A percentile compares a stretch with the other conserved stretches of the same genome.
These are phyloP conservation scores for Globisporangium okanoganense DNA, from an alignment of 352 stramenopile genomes.

Conservation along the genomic window DNA sequence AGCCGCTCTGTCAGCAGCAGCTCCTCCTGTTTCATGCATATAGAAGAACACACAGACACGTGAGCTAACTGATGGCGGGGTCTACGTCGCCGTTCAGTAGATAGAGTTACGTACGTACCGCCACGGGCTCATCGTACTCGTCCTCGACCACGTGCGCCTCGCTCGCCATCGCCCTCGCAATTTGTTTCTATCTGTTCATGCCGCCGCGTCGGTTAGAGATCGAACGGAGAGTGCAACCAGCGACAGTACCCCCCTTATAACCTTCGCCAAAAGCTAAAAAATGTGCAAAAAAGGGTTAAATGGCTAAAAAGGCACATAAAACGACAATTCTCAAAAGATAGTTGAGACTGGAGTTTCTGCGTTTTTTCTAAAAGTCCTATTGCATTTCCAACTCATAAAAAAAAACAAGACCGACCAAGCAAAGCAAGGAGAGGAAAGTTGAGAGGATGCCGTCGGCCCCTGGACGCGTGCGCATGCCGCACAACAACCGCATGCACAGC, in stretches of 20 bases:
- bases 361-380: too few species aligned
- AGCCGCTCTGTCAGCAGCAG: conserved; percentile 13
- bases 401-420: too few species aligned
- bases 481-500: conserved; percentile 97
- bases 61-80: not conserved
- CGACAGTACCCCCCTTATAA: too few species aligned
- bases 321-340: too few species aligned
- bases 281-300: too few species aligned
- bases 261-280: too few species aligned
- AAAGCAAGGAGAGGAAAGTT: not conserved
- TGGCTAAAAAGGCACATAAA: too few species aligned
- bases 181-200: too few species aligned
- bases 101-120: not conserved
- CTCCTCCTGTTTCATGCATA: not conserved
- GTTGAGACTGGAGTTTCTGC: too few species aligned
- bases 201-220: not conserved
- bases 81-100: not conserved
- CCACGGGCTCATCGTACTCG: conserved; percentile 21
- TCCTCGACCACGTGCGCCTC: conserved; percentile 20
- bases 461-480: conserved; percentile 92
- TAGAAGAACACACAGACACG: not conserved
- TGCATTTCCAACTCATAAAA: not conserved
- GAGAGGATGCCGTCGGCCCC: conserved; percentile 82
- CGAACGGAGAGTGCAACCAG: not conserved
- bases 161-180: conserved; percentile 12